Evolutionary conservation across 768 basidiomycete genomes (phyloP), one percentile per base, ranked within the genome.

Genomic region (Phanerochaete carnosa): DNA sequence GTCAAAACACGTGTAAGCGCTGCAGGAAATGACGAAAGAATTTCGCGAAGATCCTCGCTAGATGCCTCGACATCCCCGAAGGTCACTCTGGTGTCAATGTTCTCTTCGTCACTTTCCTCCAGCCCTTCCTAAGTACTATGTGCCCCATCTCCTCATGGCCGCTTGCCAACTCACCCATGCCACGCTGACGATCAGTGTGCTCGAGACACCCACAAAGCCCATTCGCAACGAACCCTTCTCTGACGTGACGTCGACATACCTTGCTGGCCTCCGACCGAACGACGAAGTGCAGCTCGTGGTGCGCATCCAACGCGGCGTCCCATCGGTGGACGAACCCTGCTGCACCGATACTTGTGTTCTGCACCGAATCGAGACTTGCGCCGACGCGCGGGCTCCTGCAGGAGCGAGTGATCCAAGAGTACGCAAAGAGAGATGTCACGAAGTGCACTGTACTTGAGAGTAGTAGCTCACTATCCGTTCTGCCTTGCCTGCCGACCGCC

Each of bases 131-230:
- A 8, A 67, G 79, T 19, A 81, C 81, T 76, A 77, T 81, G 66
- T 81, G 82, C 69, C 81, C 79, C 19, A 81, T 81, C 63, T 81
- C 81, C 2, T 80, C 79, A 1, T 80, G 79, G 1, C 80, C 80
- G 5, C 69, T 83, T 8, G 75, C 75, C 73, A 73, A 79, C 58
- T 71, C 81, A 1, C 62, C 67, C 35, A 70, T 55, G 76, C 75
- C 49, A 74, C 78, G 16, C 73, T 81, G 49, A 81, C 80, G 28
- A 57, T 81, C 62, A 77, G 76, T 65, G 75, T 81, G 11, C 59
- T 81, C 54, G 71, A 77, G 45, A 71, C 73, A 2, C 75, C 77
- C 1, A 62, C 77, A 3, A 55, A 72, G 49, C 72, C 76, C 22
- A 75, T 73, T 1, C 62, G 67, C 26, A 57, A 60, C 0, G 65